Conservation (phyloP, 371 early-diverging fungal species). For the Lichtheimia corymbifera region DNA sequence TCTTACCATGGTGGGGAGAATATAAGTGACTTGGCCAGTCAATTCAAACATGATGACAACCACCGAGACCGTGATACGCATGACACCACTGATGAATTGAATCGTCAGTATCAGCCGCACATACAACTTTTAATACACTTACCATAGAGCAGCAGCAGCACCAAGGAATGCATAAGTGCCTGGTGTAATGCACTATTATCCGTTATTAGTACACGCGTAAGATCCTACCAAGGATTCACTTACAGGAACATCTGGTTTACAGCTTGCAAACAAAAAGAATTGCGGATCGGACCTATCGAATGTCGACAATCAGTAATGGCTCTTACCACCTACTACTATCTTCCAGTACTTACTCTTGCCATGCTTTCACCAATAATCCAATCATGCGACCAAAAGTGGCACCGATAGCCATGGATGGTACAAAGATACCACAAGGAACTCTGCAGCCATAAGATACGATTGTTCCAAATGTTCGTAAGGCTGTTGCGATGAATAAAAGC, state of each 20-base stretch:
- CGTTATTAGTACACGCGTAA: background rate
- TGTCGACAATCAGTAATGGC: background rate
- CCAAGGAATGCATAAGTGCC: conserved; percentile 97
- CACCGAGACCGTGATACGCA: conserved; percentile 77
- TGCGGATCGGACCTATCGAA: conserved; percentile 58
- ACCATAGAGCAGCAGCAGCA: conserved; percentile 91
- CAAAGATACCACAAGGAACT: conserved; percentile 93
- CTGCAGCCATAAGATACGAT: conserved; percentile 77
- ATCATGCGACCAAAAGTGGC: conserved; percentile 91
- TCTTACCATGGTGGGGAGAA: conserved; percentile 88
- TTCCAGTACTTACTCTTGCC: conserved; percentile 39
- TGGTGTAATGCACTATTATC: conserved; percentile 78
- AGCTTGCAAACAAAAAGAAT: conserved; percentile 73
- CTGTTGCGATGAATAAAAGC: conserved; percentile 63
- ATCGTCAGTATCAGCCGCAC: background rate
- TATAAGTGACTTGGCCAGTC: conserved; percentile 90
- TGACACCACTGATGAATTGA: conserved; percentile 53
- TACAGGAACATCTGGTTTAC: conserved; percentile 75
- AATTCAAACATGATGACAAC: conserved; percentile 96
- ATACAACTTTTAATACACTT: conserved; percentile 7
- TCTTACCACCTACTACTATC: background rate
- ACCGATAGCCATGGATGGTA: conserved; percentile 95
- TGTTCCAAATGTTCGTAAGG: conserved; percentile 67
- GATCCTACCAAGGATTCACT: conserved; percentile 1
- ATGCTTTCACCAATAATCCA: conserved; percentile 77